Percentiles rank a stretch among this genome's conserved stretches.
phyloP scores from a whole-genome alignment of 1,139 yeast genomes.

The Pichia sp. region DNA sequence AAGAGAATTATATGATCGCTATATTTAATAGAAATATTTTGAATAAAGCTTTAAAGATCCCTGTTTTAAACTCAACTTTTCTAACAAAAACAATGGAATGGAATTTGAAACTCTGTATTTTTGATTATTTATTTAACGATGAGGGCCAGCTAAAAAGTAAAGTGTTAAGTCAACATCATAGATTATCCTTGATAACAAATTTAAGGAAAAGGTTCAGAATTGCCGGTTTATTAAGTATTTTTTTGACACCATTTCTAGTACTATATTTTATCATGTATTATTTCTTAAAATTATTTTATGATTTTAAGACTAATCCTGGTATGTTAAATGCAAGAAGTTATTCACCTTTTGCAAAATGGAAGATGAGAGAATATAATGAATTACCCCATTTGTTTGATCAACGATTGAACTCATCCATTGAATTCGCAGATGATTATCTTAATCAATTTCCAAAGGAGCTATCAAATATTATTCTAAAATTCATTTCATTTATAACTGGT shows the following conservation, averaged over 20 bases:
- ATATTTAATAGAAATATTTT: slow-evolving; percentile 72
- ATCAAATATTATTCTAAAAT: slow-evolving; percentile 53
- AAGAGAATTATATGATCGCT: slow-evolving; percentile 89
- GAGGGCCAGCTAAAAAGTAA: slow-evolving; percentile 77
- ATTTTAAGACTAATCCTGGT: slow-evolving; percentile 83
- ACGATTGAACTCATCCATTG: slow-evolving; percentile 68
- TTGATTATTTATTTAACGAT: slow-evolving; percentile 77
- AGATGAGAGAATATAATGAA: slow-evolving; percentile 87
- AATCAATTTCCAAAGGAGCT: slow-evolving; percentile 90
- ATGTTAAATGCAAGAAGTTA: slow-evolving; percentile 80
- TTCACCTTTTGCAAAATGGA: slow-evolving; percentile 95
- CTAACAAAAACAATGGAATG: slow-evolving; percentile 88
- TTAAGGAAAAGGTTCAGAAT: slow-evolving; percentile 71
- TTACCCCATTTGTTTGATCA: slow-evolving; percentile 79
- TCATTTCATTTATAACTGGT: slow-evolving; percentile 74
- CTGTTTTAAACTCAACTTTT: slow-evolving; percentile 37
- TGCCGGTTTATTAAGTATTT: slow-evolving; percentile 78
- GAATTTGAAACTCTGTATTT: slow-evolving; percentile 83
- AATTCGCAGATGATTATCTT: slow-evolving; percentile 74
- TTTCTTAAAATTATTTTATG: slow-evolving; percentile 88
- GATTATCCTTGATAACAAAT: slow-evolving; percentile 63
- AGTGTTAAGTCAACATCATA: slow-evolving; percentile 64
- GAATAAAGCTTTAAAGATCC: slow-evolving; percentile 52
- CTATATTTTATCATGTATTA: slow-evolving; percentile 73
- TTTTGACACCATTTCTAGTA: slow-evolving; percentile 81